Evolutionary conservation across 1,139 yeast species (phyloP).

Genomic region (Hemisphaericaspora lyxosophila): DNA sequence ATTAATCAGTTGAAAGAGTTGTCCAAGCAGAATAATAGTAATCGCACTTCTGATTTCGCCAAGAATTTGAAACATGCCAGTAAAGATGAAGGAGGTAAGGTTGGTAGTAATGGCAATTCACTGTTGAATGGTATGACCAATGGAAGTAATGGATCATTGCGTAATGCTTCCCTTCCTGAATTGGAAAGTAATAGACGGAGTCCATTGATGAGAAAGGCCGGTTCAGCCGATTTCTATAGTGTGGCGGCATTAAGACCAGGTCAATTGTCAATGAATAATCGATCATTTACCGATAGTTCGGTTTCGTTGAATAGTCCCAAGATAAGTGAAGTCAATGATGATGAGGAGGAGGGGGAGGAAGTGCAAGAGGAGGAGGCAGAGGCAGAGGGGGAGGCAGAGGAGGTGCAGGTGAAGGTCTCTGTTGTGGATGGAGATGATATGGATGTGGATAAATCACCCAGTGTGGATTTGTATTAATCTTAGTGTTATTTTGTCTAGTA

Average conservation of each 20-base stretch:
- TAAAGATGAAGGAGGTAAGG: conserved; percentile 19
- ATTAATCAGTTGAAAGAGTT: conserved; percentile 58
- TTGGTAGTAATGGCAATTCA: conserved; percentile 2
- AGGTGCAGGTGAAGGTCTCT: background rate
- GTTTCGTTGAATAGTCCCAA: conserved; percentile 7
- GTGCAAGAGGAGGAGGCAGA: background rate
- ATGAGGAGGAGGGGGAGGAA: background rate
- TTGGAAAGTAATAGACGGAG: conserved; percentile 12
- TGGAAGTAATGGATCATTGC: conserved; percentile 7
- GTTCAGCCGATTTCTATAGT: no score
- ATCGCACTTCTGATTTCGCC: conserved; percentile 49
- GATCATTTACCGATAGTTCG: conserved; percentile 39
- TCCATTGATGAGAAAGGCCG: conserved; percentile 6
- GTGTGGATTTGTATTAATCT: no score
- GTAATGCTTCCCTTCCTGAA: conserved; percentile 6
- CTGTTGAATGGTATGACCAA: conserved; percentile 1
- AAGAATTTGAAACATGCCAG: conserved; percentile 44
- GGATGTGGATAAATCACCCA: conserved; percentile 1
- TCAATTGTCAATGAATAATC: conserved; percentile 26
- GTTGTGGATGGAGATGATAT: background rate
- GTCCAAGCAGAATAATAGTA: conserved; percentile 49
- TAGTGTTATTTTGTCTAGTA: no score
- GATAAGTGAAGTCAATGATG: conserved; percentile 10
- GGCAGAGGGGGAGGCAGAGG: background rate
- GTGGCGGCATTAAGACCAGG: no score